Percentiles rank a stretch among this genome's conserved stretches.
Evolutionary conservation across 1,284 basidiomycete genomes (phyloP).

Genomic region (Malassezia nana): DNA sequence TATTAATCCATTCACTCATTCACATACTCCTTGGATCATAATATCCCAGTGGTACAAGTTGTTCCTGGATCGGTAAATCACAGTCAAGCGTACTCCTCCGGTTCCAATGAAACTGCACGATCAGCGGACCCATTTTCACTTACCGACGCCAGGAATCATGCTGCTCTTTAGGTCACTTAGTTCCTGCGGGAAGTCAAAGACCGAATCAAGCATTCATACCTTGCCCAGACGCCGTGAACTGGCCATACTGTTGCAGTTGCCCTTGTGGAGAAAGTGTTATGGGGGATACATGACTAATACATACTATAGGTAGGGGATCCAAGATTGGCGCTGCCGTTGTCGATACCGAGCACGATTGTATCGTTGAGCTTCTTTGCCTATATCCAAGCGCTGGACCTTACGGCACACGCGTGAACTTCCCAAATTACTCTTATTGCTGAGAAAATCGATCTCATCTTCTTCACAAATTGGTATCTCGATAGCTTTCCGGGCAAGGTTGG

Average conservation of each 20-base stretch:
- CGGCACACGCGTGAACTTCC: background rate
- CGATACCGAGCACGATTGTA: background rate
- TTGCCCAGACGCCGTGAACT: constrained; percentile 12
- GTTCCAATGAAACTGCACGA: background rate
- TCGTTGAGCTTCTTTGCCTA: background rate
- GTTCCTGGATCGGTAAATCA: background rate
- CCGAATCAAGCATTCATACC: background rate
- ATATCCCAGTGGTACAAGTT: constrained; percentile 13
- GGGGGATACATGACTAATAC: background rate
- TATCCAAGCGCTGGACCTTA: constrained; percentile 10
- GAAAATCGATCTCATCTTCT: constrained; percentile 11
- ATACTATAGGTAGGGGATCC: background rate
- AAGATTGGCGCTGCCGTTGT: background rate
- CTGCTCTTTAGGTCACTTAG: constrained; percentile 5
- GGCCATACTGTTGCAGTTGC: constrained; percentile 3
- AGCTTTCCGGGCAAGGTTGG: background rate
- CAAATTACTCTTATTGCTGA: background rate
- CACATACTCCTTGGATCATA: constrained; percentile 4
- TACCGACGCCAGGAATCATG: constrained; percentile 8
- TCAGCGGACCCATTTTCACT: background rate
- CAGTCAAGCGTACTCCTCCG: constrained; percentile 6
- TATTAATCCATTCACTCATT: too few relatives aligned
- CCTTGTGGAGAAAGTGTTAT: background rate
- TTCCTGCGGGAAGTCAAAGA: constrained; percentile 1
- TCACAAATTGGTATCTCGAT: background rate